Evolutionary conservation across 805 yeast genomes (phyloP).

Genomic region (Metschnikowia aberdeeniae): DNA sequence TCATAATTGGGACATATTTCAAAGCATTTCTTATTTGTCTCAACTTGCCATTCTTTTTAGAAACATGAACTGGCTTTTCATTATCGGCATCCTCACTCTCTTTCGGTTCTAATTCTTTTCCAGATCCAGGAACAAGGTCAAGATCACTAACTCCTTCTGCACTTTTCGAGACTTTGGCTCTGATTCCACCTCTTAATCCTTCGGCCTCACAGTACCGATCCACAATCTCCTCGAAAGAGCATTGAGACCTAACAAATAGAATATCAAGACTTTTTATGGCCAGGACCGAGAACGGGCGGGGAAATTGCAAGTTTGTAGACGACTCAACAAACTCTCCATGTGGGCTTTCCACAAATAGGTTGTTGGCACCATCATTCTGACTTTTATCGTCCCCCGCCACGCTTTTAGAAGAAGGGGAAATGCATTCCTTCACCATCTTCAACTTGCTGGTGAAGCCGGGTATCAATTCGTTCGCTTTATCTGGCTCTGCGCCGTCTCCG

Average conservation of each 20-base stretch:
- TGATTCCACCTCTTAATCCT: conserved; percentile 1
- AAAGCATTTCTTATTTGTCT: conserved; percentile 19
- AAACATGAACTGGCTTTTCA: conserved; percentile 2
- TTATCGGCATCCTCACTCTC: conserved; percentile 1
- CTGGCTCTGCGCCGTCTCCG: neutral
- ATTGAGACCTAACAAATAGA: conserved; percentile 29
- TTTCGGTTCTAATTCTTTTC: neutral
- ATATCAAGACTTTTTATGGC: conserved; percentile 32
- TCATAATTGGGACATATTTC: conserved; percentile 28
- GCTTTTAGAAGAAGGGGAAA: neutral
- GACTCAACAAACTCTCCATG: conserved; percentile 1
- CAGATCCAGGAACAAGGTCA: neutral
- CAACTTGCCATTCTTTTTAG: conserved; percentile 10
- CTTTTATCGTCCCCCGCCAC: neutral
- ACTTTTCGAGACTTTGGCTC: neutral
- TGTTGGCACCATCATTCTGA: neutral
- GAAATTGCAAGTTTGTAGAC: conserved; percentile 19
- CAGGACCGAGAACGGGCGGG: conserved; percentile 30
- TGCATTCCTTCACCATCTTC: neutral
- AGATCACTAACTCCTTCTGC: neutral
- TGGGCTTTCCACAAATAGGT: conserved; percentile 1
- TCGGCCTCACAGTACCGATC: conserved; percentile 20
- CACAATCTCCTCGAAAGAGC: conserved; percentile 23
- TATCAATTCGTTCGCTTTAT: neutral
- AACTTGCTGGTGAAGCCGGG: neutral